Conservation (phyloP, 1,139 yeast genomes). For the Diutina siamensis region DNA sequence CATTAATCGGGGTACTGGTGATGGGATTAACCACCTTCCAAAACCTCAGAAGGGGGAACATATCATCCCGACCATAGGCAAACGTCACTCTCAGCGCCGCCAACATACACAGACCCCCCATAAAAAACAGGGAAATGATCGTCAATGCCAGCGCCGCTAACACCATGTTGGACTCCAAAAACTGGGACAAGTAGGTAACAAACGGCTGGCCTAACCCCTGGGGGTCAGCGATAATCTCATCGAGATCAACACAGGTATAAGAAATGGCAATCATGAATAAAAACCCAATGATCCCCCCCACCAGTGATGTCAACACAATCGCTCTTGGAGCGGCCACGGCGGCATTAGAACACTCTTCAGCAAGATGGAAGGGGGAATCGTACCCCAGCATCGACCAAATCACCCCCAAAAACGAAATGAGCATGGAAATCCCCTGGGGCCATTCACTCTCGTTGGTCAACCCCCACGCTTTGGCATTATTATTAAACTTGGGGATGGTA, state of each 20-base stretch:
- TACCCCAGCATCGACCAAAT: slow-evolving; percentile 74
- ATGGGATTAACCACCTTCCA: slow-evolving; percentile 42
- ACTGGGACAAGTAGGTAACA: slow-evolving; percentile 45
- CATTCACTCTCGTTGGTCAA: slow-evolving; percentile 53
- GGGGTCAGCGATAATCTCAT: slow-evolving; percentile 33
- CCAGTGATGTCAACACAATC: slow-evolving; percentile 49
- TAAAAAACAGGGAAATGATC: slow-evolving; percentile 45
- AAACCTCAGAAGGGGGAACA: slow-evolving; percentile 47
- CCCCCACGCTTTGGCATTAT: slow-evolving; percentile 43
- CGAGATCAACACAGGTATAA: slow-evolving; percentile 46
- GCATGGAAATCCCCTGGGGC: slow-evolving; percentile 52
- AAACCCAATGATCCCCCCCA: slow-evolving; percentile 55
- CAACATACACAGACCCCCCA: slow-evolving; percentile 63
- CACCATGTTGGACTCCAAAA: slow-evolving; percentile 33
- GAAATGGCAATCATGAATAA: slow-evolving; percentile 55
- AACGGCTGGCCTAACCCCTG: slow-evolving; percentile 54
- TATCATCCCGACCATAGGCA: slow-evolving; percentile 61
- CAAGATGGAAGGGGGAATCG: slow-evolving; percentile 63
- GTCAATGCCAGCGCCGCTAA: slow-evolving; percentile 50
- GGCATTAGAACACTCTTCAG: slow-evolving; percentile 64
- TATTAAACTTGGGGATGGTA: slow-evolving; percentile 35
- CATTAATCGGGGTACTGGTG: slow-evolving; percentile 60
- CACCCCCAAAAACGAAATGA: slow-evolving; percentile 52
- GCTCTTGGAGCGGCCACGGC: slow-evolving; percentile 56
- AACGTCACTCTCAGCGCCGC: slow-evolving; percentile 62